Percentiles rank a stretch among this genome's conserved stretches.
Conservation (phyloP, 306 rosid species). For the Cajanus cajan region DNA sequence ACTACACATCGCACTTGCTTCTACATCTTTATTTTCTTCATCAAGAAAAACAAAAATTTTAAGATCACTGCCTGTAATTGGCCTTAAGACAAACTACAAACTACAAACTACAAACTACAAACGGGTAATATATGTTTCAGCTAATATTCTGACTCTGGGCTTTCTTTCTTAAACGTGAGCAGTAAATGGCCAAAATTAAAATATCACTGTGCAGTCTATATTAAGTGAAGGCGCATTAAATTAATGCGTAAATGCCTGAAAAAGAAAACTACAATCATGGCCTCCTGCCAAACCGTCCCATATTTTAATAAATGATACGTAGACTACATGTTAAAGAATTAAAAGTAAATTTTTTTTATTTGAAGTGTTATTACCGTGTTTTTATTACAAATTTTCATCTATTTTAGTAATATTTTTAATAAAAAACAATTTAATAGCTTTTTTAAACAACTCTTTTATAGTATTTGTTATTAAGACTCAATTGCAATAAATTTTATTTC, state of each 20-base stretch:
- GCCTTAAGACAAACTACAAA: too few species aligned
- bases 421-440: too few species aligned
- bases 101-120: too few species aligned
- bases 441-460: too few species aligned
- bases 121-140: too few species aligned
- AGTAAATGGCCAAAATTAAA: background rate
- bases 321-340: too few species aligned
- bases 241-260: background rate
- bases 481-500: too few species aligned
- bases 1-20: background rate
- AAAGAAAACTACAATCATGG: background rate
- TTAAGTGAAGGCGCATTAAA: background rate
- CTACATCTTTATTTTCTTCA: background rate
- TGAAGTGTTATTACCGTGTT: too few species aligned
- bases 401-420: too few species aligned
- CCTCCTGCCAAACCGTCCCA: background rate
- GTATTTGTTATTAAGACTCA: background rate
- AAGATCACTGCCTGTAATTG: background rate
- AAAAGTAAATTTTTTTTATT: too few species aligned
- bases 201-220: background rate
- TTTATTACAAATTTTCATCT: too few species aligned
- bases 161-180: background rate
- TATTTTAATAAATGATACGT: too few species aligned
- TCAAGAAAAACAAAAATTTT: background rate
- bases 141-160: background rate